Evolutionary conservation across 306 rosid genomes (phyloP).

Genomic region (Glycine latifolia): DNA sequence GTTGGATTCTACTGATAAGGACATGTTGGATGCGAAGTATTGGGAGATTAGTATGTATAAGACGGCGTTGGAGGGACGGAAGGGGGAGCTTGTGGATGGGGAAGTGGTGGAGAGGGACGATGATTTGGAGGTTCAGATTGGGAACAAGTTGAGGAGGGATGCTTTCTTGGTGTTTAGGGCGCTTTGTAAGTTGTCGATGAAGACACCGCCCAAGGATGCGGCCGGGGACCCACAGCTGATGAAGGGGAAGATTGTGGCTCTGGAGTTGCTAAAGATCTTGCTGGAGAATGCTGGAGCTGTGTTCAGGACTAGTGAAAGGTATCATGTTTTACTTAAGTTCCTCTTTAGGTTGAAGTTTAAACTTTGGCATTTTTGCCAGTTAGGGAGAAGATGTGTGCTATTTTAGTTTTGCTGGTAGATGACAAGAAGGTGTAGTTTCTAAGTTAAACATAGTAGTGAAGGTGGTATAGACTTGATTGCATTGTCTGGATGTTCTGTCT

Average conservation of each 20-base stretch:
- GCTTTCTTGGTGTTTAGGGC: conserved; percentile 97
- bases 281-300: conserved; percentile 99
- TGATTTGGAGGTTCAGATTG: conserved; percentile 98
- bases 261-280: conserved; percentile 94
- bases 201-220: conserved; percentile 95
- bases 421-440: conserved; percentile 17
- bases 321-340: conserved; percentile 33
- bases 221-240: conserved; percentile 82
- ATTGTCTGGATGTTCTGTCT: conserved; percentile 23
- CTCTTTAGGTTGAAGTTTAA: neutral
- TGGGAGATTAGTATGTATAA: conserved; percentile 99
- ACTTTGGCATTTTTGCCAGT: conserved; percentile 3
- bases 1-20: conserved; percentile 97
- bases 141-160: conserved; percentile 93
- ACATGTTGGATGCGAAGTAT: conserved; percentile 98
- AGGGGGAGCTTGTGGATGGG: conserved; percentile 92
- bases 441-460: neutral
- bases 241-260: conserved; percentile 98
- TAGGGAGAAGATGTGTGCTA: conserved; percentile 17
- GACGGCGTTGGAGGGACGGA: conserved; percentile 97
- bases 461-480: neutral
- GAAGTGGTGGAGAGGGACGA: conserved; percentile 88
- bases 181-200: conserved; percentile 96
- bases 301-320: conserved; percentile 98
- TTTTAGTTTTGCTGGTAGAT: neutral